Evolutionary conservation across 176 grass and related monocot genomes (phyloP).

Genomic region (Triticum monococcum): DNA sequence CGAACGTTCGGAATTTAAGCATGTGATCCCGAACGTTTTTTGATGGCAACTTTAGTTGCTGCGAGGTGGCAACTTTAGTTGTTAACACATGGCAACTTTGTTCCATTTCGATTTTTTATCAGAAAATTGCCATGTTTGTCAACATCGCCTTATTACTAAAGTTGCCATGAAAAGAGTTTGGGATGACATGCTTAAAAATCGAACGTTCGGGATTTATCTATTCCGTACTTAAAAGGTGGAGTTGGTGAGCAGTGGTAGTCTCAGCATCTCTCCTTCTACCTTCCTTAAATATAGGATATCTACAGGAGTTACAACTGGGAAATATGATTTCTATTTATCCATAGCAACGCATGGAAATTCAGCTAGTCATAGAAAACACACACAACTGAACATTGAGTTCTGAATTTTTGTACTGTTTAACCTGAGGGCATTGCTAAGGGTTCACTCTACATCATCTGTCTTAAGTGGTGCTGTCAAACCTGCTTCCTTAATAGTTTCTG

Average conservation of each 20-base stretch:
- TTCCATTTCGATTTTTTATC: too few relatives aligned
- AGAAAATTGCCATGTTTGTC: too few relatives aligned
- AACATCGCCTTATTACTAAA: too few relatives aligned
- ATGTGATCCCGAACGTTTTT: too few relatives aligned
- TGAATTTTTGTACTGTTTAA: neutral
- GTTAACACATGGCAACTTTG: too few relatives aligned
- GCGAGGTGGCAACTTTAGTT: too few relatives aligned
- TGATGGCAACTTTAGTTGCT: too few relatives aligned
- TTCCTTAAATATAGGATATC: constrained; percentile 1
- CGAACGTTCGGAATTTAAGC: too few relatives aligned
- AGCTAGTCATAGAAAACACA: neutral
- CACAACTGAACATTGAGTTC: neutral
- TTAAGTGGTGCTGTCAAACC: neutral
- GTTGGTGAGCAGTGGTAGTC: neutral
- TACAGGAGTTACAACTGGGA: neutral
- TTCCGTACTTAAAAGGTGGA: neutral
- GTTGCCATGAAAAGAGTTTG: too few relatives aligned
- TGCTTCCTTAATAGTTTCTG: neutral
- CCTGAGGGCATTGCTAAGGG: neutral
- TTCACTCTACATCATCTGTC: neutral
- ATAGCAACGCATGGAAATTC: neutral
- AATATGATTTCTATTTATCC: neutral
- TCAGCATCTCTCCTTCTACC: neutral
- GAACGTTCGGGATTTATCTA: too few relatives aligned
- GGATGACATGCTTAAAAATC: too few relatives aligned